Evolutionary conservation across 2,329 filamentous ascomycete species (phyloP).

Genomic region (Claviceps africana): DNA sequence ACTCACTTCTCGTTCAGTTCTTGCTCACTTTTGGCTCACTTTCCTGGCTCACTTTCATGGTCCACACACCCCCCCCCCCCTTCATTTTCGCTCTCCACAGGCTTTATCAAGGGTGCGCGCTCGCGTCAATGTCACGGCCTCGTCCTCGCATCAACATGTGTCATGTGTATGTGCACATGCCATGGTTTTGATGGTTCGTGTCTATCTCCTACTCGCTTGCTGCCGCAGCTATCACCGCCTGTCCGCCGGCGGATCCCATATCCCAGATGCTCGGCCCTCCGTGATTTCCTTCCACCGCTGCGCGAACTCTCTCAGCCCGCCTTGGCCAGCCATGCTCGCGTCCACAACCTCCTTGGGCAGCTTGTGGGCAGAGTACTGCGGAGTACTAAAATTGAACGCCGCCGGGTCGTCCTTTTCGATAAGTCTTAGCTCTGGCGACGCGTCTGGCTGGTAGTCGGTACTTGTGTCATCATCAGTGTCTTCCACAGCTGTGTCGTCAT

Average conservation of each 20-base stretch:
- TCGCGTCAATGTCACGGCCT: not conserved
- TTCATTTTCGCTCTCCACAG: too few relatives aligned
- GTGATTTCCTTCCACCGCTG: constrained; percentile 55
- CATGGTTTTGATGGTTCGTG: not conserved
- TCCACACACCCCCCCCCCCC: too few relatives aligned
- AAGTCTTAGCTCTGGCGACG: constrained; percentile 65
- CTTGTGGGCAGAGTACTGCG: constrained; percentile 91
- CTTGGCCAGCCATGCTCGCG: constrained; percentile 52
- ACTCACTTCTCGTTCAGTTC: constrained; percentile 7
- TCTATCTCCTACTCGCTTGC: not conserved
- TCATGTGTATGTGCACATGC: not conserved
- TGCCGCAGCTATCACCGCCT: not conserved
- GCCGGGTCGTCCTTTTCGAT: constrained; percentile 76
- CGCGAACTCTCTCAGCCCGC: constrained; percentile 69
- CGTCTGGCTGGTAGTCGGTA: constrained; percentile 40
- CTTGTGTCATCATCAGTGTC: constrained; percentile 25
- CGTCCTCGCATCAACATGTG: not conserved
- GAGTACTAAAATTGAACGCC: constrained; percentile 70
- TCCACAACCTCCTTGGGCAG: constrained; percentile 84
- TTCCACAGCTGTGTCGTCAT: constrained; percentile 23
- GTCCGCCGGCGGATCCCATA: constrained; percentile 23
- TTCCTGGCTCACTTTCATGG: too few relatives aligned
- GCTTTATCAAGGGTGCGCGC: not conserved
- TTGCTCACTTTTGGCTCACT: not conserved
- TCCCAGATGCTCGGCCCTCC: constrained; percentile 24